Conservation (phyloP, 176 grass and related monocot species). For the Chrysopogon serrulatus region DNA sequence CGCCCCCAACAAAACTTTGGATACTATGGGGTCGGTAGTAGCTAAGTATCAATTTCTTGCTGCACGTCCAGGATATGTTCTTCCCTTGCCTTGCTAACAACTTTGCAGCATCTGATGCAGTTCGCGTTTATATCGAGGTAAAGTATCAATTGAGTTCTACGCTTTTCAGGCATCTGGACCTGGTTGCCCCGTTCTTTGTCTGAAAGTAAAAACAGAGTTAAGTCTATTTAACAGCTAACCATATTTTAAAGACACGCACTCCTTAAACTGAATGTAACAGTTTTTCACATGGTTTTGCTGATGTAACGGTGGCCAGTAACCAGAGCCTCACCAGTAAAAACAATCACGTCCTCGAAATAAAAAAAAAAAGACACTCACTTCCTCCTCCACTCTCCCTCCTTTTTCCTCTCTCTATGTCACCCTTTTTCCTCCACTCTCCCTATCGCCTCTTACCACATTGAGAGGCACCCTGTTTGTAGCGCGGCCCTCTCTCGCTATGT, state of each 20-base stretch:
- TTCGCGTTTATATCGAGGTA: neutral
- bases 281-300: too few relatives aligned
- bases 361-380: too few relatives aligned
- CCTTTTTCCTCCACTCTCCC: too few relatives aligned
- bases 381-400: too few relatives aligned
- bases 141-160: conserved; percentile 17
- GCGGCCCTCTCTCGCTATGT: too few relatives aligned
- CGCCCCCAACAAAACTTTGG: neutral
- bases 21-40: neutral
- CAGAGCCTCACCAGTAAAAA: too few relatives aligned
- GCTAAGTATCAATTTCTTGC: neutral
- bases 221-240: neutral
- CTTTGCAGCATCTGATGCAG: conserved; percentile 11
- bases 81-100: neutral
- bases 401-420: too few relatives aligned
- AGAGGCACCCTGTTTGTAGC: too few relatives aligned
- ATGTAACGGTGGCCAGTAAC: too few relatives aligned
- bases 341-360: too few relatives aligned
- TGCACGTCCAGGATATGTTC: neutral
- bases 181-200: neutral
- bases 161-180: neutral
- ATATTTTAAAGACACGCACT: neutral
- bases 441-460: too few relatives aligned
- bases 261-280: too few relatives aligned
- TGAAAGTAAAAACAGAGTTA: neutral